Conservation (phyloP, 1,284 basidiomycete species). For the Ganoderma leucocontextum region DNA sequence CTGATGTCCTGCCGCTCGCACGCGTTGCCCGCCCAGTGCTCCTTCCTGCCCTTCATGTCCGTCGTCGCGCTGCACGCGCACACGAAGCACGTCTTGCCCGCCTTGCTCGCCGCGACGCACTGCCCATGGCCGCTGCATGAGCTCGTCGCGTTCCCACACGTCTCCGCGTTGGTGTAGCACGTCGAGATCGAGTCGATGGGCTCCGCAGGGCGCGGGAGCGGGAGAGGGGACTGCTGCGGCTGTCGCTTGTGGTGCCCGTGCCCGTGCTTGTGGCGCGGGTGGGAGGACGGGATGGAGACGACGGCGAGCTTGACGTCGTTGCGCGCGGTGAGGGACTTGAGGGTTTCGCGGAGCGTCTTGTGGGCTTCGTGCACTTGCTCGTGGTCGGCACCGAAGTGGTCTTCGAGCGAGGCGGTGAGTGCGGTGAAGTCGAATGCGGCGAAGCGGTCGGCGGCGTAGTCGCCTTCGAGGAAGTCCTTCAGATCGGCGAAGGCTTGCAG, state of each 20-base stretch:
- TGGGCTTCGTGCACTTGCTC: slow-evolving; percentile 60
- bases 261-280: slow-evolving; percentile 37
- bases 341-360: slow-evolving; percentile 50
- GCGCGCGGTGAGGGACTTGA: slow-evolving; percentile 52
- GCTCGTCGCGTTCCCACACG: slow-evolving; percentile 69
- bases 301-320: slow-evolving; percentile 58
- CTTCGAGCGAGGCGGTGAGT: slow-evolving; percentile 54
- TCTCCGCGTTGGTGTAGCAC: slow-evolving; percentile 63
- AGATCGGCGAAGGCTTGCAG: slow-evolving; percentile 43
- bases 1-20: slow-evolving; percentile 84
- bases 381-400: slow-evolving; percentile 56
- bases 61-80: slow-evolving; percentile 71
- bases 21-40: slow-evolving; percentile 74
- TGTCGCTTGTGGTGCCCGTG: slow-evolving; percentile 45
- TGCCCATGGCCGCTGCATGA: slow-evolving; percentile 75
- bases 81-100: slow-evolving; percentile 75
- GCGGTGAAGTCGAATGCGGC: slow-evolving; percentile 66
- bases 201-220: slow-evolving; percentile 54
- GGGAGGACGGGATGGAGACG: slow-evolving; percentile 51
- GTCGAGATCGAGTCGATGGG: slow-evolving; percentile 69
- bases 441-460: slow-evolving; percentile 55
- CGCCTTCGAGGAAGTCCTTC: slow-evolving; percentile 57
- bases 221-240: slow-evolving; percentile 61
- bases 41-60: slow-evolving; percentile 57
- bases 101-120: slow-evolving; percentile 66